Base-by-base conservation (phyloP, 495 filamentous ascomycete genomes). In the Immersiella caudata region DNA sequence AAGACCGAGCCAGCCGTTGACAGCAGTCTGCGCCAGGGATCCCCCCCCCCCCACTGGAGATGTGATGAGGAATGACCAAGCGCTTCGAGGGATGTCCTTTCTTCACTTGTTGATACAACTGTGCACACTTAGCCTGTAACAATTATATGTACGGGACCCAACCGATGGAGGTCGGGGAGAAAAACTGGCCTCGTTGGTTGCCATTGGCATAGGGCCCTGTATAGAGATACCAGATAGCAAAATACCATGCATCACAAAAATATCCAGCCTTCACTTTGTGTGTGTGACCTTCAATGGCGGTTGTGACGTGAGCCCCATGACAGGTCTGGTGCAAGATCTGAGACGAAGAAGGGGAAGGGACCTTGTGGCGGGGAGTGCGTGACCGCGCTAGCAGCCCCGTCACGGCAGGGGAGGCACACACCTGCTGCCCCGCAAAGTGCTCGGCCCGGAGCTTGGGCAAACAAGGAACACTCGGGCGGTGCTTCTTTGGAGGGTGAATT, bases 61-160 rank as follows among this genome's bases (percentile, higher is more conserved):
- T 60, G 57, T 29, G 57, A 60, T 60, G 57, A 60, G 26, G 11
- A 60, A 60, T 60, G 57, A 60, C 57, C 14, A 60, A 8, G 57
- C 57, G 20, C 18, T n/a, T 22, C 7, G 56, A 35, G 16, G 52
- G 6, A 24, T 22, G 52, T 11, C 52, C 20, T 55, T 55, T 55
- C 12, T 55, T 55, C 12, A 22, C 52, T 22, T 55, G 52, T 24
- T 22, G 9, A 55, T 55, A 55, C 40, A 46, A 46, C 40, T 46
- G 40, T 12, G 2, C 40, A 12, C 40, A 46, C 40, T 46, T 46
- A 46, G 40, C 40, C 40, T 46, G 40, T 46, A 46, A 46, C 4
- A 33, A 33, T 33, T 33, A 18, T 46, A 46, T 12, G 11, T 14
- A 46, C 16, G 40, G 40, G 40, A 46, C 40, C 40, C 40, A 12